These are phyloP conservation scores for Rhodotorula sp. DNA, from an alignment of 1,284 basidiomycete species.

Conservation along the genomic window DNA sequence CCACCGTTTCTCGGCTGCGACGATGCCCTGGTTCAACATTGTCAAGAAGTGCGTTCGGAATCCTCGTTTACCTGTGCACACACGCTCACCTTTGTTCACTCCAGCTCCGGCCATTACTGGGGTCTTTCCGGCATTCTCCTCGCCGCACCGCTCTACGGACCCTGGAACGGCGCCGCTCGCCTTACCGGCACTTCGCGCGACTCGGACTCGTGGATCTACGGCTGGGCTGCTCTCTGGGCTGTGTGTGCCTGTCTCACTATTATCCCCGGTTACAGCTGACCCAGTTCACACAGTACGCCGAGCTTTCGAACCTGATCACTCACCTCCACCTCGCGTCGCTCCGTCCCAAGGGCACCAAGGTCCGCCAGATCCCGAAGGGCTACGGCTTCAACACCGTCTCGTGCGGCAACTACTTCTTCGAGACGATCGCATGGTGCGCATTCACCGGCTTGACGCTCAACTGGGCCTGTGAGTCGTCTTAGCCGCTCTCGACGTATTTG, in stretches of 20 bases:
- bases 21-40: conserved; percentile 84
- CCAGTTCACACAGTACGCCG: conserved; percentile 61
- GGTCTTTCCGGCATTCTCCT: conserved; percentile 75
- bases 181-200: conserved; percentile 68
- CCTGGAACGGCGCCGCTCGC: conserved; percentile 59
- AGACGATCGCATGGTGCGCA: conserved; percentile 72
- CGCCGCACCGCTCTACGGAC: conserved; percentile 75
- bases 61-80: background rate
- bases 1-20: conserved; percentile 90
- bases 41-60: conserved; percentile 73
- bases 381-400: conserved; percentile 82
- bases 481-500: background rate
- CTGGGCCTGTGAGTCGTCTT: conserved; percentile 61
- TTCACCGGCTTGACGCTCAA: conserved; percentile 77
- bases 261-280: background rate
- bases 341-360: conserved; percentile 74
- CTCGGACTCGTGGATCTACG: conserved; percentile 62
- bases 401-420: conserved; percentile 95
- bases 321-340: conserved; percentile 80
- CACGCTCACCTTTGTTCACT: background rate
- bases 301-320: conserved; percentile 80
- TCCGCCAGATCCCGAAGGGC: conserved; percentile 76
- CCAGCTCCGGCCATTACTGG: conserved; percentile 83
- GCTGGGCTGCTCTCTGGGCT: conserved; percentile 67
- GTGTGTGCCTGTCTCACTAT: conserved; percentile 55